Conservation (phyloP, 2,329 filamentous ascomycete genomes). For the Alternaria incomplexa region DNA sequence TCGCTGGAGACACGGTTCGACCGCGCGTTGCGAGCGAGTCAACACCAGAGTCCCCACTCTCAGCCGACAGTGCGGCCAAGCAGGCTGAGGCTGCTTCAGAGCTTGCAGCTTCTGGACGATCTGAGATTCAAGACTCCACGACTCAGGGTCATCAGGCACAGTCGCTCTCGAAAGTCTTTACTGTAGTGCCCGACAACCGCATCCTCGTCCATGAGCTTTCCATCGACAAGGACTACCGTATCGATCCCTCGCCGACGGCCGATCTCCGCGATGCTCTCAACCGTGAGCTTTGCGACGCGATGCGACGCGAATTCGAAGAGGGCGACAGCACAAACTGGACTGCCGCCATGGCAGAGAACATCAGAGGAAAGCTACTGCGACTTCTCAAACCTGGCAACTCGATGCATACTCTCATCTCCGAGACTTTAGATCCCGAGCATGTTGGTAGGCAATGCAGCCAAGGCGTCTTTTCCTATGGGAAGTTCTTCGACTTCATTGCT, state of each 20-base stretch:
- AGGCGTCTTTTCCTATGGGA: constrained; percentile 80
- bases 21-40: constrained; percentile 67
- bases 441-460: constrained; percentile 71
- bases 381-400: constrained; percentile 73
- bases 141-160: constrained; percentile 46
- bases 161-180: constrained; percentile 61
- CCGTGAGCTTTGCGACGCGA: constrained; percentile 64
- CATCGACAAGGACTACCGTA: constrained; percentile 78
- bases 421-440: constrained; percentile 75
- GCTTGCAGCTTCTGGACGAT: constrained; percentile 30
- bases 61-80: constrained; percentile 46
- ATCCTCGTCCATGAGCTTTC: constrained; percentile 79
- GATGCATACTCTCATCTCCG: constrained; percentile 76
- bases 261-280: constrained; percentile 64
- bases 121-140: constrained; percentile 12
- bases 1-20: constrained; percentile 68
- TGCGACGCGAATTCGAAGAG: constrained; percentile 67
- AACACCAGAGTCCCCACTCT: constrained; percentile 31
- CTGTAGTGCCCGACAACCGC: constrained; percentile 73
- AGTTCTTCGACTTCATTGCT: constrained; percentile 79
- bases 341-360: constrained; percentile 71
- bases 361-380: constrained; percentile 73
- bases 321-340: constrained; percentile 72
- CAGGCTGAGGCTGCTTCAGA: constrained; percentile 41
- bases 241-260: constrained; percentile 65